phyloP scores from a whole-genome alignment of 148 eudicot genomes.

The Hydrangea macrophylla region DNA sequence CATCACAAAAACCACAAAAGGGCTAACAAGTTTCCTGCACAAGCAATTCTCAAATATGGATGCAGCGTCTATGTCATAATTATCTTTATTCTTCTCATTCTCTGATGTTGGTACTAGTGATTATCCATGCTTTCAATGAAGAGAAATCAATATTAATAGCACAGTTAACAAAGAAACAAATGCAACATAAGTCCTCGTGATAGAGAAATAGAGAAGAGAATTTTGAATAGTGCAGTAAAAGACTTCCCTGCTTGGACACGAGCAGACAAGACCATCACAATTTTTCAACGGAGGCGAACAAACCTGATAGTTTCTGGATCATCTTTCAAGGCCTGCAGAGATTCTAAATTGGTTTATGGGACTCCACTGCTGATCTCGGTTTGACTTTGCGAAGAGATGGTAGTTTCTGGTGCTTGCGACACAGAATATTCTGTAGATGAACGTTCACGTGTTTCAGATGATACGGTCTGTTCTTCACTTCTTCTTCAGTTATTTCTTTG shows the following conservation, averaged over 20 bases:
- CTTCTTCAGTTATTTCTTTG: constrained; percentile 90
- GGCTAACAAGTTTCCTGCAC: no score
- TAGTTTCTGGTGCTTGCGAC: constrained; percentile 37
- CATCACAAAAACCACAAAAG: no score
- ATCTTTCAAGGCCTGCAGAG: constrained; percentile 60
- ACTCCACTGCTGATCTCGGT: constrained; percentile 25
- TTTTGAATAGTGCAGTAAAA: background rate
- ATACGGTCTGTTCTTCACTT: constrained; percentile 26
- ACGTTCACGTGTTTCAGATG: constrained; percentile 28
- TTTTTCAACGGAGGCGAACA: background rate
- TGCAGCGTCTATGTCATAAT: no score
- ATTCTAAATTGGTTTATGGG: constrained; percentile 47
- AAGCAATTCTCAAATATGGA: no score
- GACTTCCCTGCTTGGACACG: background rate
- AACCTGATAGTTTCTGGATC: constrained; percentile 82
- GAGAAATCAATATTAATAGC: no score
- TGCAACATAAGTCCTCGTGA: background rate
- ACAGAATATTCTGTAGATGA: constrained; percentile 31
- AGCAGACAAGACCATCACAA: background rate
- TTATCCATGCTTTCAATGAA: background rate
- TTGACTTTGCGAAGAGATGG: constrained; percentile 23
- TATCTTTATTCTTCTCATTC: no score
- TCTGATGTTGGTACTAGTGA: no score
- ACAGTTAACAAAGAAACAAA: no score
- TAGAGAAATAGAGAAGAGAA: background rate